Percentiles rank a stretch among this genome's conserved stretches.
Conservation (phyloP, 1,284 basidiomycete genomes). For the Ustilago tritici region DNA sequence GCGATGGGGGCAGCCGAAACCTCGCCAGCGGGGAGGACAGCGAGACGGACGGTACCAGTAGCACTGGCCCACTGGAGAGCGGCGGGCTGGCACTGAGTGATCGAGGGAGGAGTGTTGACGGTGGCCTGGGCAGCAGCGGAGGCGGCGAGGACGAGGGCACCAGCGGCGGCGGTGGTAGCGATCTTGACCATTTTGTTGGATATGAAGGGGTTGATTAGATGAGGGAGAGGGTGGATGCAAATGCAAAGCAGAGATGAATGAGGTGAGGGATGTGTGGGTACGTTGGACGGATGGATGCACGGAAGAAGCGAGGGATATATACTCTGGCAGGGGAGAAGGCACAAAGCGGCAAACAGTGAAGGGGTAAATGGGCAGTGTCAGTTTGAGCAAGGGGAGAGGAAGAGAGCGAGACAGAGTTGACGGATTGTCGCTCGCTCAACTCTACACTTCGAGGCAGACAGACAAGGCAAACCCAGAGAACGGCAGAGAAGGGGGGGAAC, state of each 20-base stretch:
- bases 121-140: constrained; percentile 31
- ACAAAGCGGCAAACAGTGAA: neutral
- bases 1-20: constrained; percentile 53
- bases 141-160: constrained; percentile 51
- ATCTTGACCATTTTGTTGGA: constrained; percentile 52
- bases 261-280: constrained; percentile 9
- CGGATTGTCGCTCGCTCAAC: constrained; percentile 9
- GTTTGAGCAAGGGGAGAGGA: neutral
- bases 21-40: constrained; percentile 44
- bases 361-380: neutral
- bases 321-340: constrained; percentile 13
- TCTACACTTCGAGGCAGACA: constrained; percentile 1
- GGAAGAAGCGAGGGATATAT: constrained; percentile 23
- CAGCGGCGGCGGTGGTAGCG: constrained; percentile 42
- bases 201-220: constrained; percentile 6
- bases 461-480: neutral
- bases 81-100: constrained; percentile 48
- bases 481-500: neutral
- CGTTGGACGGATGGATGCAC: constrained; percentile 16
- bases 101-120: constrained; percentile 49
- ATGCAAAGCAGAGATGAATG: constrained; percentile 9
- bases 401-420: neutral
- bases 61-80: constrained; percentile 44
- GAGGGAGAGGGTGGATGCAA: constrained; percentile 3
- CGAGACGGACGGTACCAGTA: constrained; percentile 42